Conservation (phyloP, 2,329 filamentous ascomycete genomes). For the Chaetomiaceae sp. region DNA sequence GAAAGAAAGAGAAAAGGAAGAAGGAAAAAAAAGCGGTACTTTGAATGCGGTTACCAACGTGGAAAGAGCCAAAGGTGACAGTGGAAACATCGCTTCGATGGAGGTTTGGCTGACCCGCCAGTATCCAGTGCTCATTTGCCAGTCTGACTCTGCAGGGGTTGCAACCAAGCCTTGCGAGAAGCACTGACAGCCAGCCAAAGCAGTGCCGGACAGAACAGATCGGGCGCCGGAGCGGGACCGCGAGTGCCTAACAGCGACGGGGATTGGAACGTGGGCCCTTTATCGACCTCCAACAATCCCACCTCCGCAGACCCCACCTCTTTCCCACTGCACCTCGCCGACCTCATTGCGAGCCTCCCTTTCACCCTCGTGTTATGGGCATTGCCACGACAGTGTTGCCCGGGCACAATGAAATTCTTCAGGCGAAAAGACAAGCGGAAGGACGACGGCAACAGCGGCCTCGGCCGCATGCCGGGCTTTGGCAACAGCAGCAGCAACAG, state of each 20-base stretch:
- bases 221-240: too few species aligned
- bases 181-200: not conserved
- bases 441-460: conserved; percentile 18
- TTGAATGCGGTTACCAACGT: too few species aligned
- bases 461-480: conserved; percentile 20
- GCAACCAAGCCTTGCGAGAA: not conserved
- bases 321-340: not conserved
- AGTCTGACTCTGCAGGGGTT: not conserved
- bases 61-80: too few species aligned
- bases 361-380: conserved; percentile 5
- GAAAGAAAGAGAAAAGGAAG: too few species aligned
- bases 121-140: conserved; percentile 1
- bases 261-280: too few species aligned
- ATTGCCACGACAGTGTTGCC: conserved; percentile 10
- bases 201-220: not conserved
- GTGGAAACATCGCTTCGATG: too few species aligned
- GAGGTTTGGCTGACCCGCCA: too few species aligned
- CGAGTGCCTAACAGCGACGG: too few species aligned
- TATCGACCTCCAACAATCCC: not conserved
- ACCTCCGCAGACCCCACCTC: conserved; percentile 5
- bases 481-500: conserved; percentile 9
- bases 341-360: not conserved
- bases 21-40: too few species aligned
- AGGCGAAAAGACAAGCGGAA: conserved; percentile 33
- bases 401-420: conserved; percentile 33